Evolutionary conservation across 1,284 basidiomycete species (phyloP).

Genomic region (Microbotryomycetes sp.): DNA sequence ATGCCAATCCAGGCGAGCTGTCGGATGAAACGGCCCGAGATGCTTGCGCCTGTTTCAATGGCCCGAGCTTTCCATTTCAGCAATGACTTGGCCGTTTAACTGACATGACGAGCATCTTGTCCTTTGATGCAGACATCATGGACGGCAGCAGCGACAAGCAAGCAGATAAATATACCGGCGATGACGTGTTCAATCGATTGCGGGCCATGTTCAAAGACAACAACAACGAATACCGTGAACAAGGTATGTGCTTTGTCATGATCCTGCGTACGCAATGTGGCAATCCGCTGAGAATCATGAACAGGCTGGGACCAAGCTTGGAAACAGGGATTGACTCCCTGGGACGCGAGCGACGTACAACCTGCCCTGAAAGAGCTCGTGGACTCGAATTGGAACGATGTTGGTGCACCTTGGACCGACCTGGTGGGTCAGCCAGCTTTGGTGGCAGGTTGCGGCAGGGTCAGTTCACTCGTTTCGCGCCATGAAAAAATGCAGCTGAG

Average conservation of each 20-base stretch:
- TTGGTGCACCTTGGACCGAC: not conserved
- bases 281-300: too few species aligned
- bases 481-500: too few species aligned
- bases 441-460: constrained; percentile 23
- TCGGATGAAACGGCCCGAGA: too few species aligned
- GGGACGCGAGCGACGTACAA: constrained; percentile 19
- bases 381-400: constrained; percentile 13
- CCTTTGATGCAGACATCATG: too few species aligned
- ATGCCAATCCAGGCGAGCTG: too few species aligned
- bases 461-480: not conserved
- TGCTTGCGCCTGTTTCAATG: too few species aligned
- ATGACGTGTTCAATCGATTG: not conserved
- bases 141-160: too few species aligned
- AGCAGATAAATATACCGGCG: not conserved
- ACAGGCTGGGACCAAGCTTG: constrained; percentile 24
- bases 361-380: constrained; percentile 21
- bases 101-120: too few species aligned
- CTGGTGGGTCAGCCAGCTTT: constrained; percentile 11
- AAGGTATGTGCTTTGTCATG: too few species aligned
- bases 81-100: too few species aligned
- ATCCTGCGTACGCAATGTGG: too few species aligned
- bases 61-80: too few species aligned
- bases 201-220: not conserved
- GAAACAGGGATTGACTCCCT: constrained; percentile 10
- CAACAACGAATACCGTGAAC: not conserved